A percentile compares a stretch with the other conserved stretches of the same genome.
These are phyloP conservation scores for Aspergillus chevalieri DNA, from an alignment of 2,329 filamentous ascomycete species.

Conservation along the genomic window DNA sequence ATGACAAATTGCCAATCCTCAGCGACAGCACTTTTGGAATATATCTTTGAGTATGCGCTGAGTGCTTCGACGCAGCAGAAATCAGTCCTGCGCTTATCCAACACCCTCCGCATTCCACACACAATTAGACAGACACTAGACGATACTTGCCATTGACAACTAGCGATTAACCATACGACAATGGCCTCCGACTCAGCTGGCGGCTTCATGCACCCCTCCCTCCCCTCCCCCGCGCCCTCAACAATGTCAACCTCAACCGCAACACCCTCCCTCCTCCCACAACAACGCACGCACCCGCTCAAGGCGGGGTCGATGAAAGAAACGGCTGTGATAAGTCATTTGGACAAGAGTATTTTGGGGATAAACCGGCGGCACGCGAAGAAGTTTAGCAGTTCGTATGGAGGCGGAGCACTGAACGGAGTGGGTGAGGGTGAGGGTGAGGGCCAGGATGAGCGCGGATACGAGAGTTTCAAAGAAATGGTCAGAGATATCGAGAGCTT, in stretches of 20 bases:
- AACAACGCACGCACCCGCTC: slow-evolving; percentile 48
- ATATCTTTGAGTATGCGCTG: too few species aligned
- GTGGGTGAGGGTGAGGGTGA: slow-evolving; percentile 1
- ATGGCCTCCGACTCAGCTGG: slow-evolving; percentile 17
- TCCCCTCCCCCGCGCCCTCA: slow-evolving; percentile 42
- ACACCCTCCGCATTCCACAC: too few species aligned
- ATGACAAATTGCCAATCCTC: too few species aligned
- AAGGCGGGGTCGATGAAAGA: slow-evolving; percentile 54
- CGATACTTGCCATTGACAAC: too few species aligned
- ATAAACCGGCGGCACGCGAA: slow-evolving; percentile 51
- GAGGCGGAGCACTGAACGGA: slow-evolving; percentile 15
- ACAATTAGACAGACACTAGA: too few species aligned
- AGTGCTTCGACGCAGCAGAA: too few species aligned
- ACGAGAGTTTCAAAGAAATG: slow-evolving; percentile 61
- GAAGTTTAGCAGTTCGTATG: slow-evolving; percentile 36
- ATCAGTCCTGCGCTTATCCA: too few species aligned
- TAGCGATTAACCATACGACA: background rate
- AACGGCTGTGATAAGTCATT: slow-evolving; percentile 50
- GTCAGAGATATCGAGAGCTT: slow-evolving; percentile 68
- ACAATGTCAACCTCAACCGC: slow-evolving; percentile 31
- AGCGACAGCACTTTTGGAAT: too few species aligned
- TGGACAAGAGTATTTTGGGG: slow-evolving; percentile 48
- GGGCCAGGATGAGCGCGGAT: slow-evolving; percentile 39
- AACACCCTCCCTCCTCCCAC: slow-evolving; percentile 42
- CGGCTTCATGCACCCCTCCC: slow-evolving; percentile 37